Evolutionary conservation across 148 eudicot genomes (phyloP).

Genomic region (Mesembryanthemum crystallinum): DNA sequence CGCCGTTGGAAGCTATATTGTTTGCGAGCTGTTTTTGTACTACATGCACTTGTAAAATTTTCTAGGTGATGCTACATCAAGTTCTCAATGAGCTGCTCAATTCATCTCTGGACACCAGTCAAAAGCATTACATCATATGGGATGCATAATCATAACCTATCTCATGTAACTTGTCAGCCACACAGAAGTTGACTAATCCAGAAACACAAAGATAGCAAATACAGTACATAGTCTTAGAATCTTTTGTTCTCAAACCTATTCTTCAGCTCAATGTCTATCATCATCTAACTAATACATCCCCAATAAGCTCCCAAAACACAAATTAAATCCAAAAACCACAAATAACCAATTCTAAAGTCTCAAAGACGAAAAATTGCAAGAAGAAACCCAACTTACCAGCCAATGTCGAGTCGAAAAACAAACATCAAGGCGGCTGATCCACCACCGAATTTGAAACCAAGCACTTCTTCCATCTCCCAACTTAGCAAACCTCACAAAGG

Average conservation of each 20-base stretch:
- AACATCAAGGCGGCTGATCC: conserved; percentile 86
- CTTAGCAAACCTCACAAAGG: conserved; percentile 43
- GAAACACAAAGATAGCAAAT: background rate
- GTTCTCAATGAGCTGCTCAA: background rate
- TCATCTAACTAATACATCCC: background rate
- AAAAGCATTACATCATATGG: background rate
- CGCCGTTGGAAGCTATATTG: too few species aligned
- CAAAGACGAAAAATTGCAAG: background rate
- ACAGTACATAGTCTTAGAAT: too few species aligned
- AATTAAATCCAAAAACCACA: background rate
- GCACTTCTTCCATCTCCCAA: conserved; percentile 59
- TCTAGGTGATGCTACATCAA: background rate
- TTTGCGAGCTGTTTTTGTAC: too few species aligned
- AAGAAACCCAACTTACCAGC: conserved; percentile 45
- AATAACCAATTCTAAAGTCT: background rate
- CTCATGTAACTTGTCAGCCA: background rate
- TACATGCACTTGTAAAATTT: too few species aligned
- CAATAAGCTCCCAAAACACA: conserved; percentile 3
- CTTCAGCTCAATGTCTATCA: too few species aligned
- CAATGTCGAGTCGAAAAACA: conserved; percentile 86
- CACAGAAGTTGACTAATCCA: background rate
- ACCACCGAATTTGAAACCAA: conserved; percentile 85
- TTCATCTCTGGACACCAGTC: background rate
- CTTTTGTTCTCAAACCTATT: too few species aligned
- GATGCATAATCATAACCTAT: background rate